Base-by-base conservation (phyloP, 306 rosid species). In the Notholithocarpus densiflorus region DNA sequence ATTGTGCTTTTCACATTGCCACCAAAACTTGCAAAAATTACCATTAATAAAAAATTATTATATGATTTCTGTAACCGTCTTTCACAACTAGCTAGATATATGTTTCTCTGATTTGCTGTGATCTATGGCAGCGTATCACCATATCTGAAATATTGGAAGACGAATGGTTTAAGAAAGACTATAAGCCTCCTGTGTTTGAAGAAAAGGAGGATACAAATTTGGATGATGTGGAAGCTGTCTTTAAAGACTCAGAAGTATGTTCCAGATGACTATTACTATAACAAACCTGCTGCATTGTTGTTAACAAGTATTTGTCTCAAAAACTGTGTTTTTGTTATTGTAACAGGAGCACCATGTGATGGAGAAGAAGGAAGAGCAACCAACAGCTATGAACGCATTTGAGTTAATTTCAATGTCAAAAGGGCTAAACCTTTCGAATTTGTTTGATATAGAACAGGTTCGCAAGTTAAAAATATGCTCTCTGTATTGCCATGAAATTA, bases 211-310 rank as follows among this genome's bases (percentile, higher is more conserved):
- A 88, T 57, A 87, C 91, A 75, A 95, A 89, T 88, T 90, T 93
- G 34, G 99, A 95, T 53, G 99, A 95, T 71, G 92, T 95, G 15
- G 99, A 95, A 87, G 99, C 99, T 40, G 99, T 93, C 84, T 93
- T 95, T 61, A 90, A 91, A 82, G 99, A 95, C 87, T 91, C 89
- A 24, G 98, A 90, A 85, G 99, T 95, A 91, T 71, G 98, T 83
- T 69, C 55, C 84, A 65, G 75, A 86, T 79, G 18, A 53, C n/a
- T 53, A 53, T 15, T 56, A 3, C 66, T 62, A 48, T 48, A 48
- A 48, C 4, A 64, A 75, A 48, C 31, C 66, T 78, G 75, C 68
- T 56, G 68, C 64, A 52, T 31, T 81, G 18, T 86, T 68, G 20
- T 32, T 52, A 65, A 31, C 27, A 65, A 55, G 56, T n/a, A 48